Conservation (phyloP, 2,329 filamentous ascomycete species). For the Aspergillus piperis region DNA sequence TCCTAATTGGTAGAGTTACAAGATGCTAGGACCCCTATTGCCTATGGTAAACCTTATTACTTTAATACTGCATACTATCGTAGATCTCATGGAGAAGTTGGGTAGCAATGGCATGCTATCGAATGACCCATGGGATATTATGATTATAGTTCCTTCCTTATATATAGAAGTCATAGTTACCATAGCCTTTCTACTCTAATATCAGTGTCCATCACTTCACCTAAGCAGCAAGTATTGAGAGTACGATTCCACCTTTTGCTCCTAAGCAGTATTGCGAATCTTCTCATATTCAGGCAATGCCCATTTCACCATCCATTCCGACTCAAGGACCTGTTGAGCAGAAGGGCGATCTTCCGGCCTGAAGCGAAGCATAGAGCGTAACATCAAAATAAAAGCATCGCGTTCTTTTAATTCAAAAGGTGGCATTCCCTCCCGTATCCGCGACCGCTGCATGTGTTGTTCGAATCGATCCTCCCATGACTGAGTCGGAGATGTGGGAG, state of each 20-base stretch:
- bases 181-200: too few relatives aligned
- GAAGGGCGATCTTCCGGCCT: conserved; percentile 21
- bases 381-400: conserved; percentile 23
- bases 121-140: too few relatives aligned
- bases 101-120: too few relatives aligned
- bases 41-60: too few relatives aligned
- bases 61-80: too few relatives aligned
- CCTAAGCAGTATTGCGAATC: neutral
- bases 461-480: conserved; percentile 19
- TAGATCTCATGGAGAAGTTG: too few relatives aligned
- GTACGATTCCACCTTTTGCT: too few relatives aligned
- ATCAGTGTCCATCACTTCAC: too few relatives aligned
- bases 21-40: too few relatives aligned
- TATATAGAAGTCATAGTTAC: too few relatives aligned
- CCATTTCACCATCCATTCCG: conserved; percentile 30
- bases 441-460: conserved; percentile 21
- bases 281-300: conserved; percentile 22
- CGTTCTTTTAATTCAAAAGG: conserved; percentile 17
- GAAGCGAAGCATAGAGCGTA: conserved; percentile 27
- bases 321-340: conserved; percentile 23
- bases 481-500: neutral
- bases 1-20: too few relatives aligned
- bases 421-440: conserved; percentile 12
- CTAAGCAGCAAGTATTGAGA: too few relatives aligned
- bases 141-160: accelerated